Percentiles rank a stretch among this genome's conserved stretches.
Conservation (phyloP, 1,139 yeast species). For the Debaryomyces fabryi region DNA sequence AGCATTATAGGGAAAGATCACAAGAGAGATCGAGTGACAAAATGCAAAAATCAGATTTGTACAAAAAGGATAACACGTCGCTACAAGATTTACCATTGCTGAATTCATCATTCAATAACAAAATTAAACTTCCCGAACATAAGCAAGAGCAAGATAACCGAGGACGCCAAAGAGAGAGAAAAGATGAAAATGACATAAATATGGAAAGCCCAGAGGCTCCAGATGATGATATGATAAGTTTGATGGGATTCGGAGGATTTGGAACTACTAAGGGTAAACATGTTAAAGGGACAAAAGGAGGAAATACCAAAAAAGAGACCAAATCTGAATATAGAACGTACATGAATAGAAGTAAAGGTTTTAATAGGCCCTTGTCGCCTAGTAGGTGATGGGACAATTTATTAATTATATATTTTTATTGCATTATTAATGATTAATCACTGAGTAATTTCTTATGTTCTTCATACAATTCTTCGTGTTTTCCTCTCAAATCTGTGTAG, state of each 20-base stretch:
- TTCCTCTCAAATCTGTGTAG: slow-evolving; percentile 57
- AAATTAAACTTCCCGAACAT: slow-evolving; percentile 7
- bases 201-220: not conserved
- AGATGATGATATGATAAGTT: slow-evolving; percentile 33
- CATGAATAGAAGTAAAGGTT: slow-evolving; percentile 65
- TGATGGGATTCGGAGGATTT: slow-evolving; percentile 72
- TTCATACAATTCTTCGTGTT: slow-evolving; percentile 60
- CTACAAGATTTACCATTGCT: slow-evolving; percentile 20
- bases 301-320: slow-evolving; percentile 45
- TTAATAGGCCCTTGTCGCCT: slow-evolving; percentile 63
- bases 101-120: slow-evolving; percentile 13
- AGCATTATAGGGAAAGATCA: slow-evolving; percentile 15
- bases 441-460: slow-evolving; percentile 51
- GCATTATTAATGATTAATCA: slow-evolving; percentile 7
- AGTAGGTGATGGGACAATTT: slow-evolving; percentile 14
- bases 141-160: slow-evolving; percentile 23
- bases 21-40: slow-evolving; percentile 16
- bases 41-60: slow-evolving; percentile 19
- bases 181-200: slow-evolving; percentile 10
- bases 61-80: slow-evolving; percentile 19
- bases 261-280: slow-evolving; percentile 64
- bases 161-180: slow-evolving; percentile 30
- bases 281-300: slow-evolving; percentile 53
- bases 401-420: slow-evolving; percentile 7
- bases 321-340: slow-evolving; percentile 62